phyloP scores from a whole-genome alignment of 495 filamentous ascomycete species.

The Thozetella sp. region DNA sequence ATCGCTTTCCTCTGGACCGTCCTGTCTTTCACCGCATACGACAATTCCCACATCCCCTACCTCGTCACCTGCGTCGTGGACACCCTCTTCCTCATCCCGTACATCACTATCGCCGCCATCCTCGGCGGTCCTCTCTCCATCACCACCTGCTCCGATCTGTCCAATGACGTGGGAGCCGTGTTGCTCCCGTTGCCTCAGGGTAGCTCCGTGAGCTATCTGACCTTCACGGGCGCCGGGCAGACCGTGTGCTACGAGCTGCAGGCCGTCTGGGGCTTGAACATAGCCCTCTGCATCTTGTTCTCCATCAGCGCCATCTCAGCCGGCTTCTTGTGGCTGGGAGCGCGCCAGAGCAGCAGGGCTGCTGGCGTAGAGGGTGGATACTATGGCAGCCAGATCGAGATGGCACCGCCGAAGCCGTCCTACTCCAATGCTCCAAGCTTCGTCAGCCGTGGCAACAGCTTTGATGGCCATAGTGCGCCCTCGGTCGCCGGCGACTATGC shows the following conservation, averaged over 20 bases:
- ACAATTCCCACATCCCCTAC: conserved; percentile 74
- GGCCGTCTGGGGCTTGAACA: conserved; percentile 11
- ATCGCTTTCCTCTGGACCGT: conserved; percentile 77
- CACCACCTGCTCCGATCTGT: conserved; percentile 65
- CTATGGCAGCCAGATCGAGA: conserved; percentile 3
- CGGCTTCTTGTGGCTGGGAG: conserved; percentile 5
- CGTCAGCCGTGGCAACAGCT: conserved; percentile 2
- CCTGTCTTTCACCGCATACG: conserved; percentile 76
- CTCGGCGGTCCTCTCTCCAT: conserved; percentile 78
- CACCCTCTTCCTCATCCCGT: conserved; percentile 65
- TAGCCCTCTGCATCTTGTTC: conserved; percentile 9
- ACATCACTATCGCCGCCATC: conserved; percentile 69
- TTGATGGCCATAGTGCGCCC: neutral
- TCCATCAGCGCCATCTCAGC: conserved; percentile 8
- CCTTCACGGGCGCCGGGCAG: conserved; percentile 2
- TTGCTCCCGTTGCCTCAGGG: conserved; percentile 3
- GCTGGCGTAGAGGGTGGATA: no score
- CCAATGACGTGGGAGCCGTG: conserved; percentile 1
- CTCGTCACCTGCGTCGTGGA: conserved; percentile 68
- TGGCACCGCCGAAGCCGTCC: conserved; percentile 1
- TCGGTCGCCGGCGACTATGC: no score
- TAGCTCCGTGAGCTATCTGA: neutral
- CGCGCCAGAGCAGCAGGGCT: neutral
- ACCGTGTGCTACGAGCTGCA: conserved; percentile 10
- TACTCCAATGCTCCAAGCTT: conserved; percentile 6